phyloP scores from a whole-genome alignment of 2,329 filamentous ascomycete species.

The Fusarium sp. region DNA sequence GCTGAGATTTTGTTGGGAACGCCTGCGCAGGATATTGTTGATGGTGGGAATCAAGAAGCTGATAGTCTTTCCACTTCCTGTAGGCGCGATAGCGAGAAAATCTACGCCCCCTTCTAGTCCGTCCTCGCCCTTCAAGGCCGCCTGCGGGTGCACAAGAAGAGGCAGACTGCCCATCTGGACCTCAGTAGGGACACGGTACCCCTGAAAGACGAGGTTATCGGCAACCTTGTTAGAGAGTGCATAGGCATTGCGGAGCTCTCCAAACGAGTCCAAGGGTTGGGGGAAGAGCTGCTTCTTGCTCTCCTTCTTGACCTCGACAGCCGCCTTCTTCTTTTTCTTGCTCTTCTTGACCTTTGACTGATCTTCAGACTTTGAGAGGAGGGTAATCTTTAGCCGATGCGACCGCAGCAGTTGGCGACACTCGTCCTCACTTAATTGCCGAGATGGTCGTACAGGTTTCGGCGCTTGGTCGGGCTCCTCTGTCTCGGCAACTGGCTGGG shows the following conservation, averaged over 20 bases:
- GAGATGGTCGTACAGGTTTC: slow-evolving; percentile 45
- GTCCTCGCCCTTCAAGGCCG: slow-evolving; percentile 57
- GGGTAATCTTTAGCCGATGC: slow-evolving; percentile 85
- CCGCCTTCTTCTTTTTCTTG: slow-evolving; percentile 65
- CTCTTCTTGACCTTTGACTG: slow-evolving; percentile 62
- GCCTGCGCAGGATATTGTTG: slow-evolving; percentile 74
- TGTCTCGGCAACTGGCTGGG: slow-evolving; percentile 48
- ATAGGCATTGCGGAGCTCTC: slow-evolving; percentile 76
- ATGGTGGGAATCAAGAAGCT: slow-evolving; percentile 91
- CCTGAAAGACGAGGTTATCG: slow-evolving; percentile 84
- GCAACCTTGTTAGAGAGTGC: slow-evolving; percentile 78
- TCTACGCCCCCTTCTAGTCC: slow-evolving; percentile 65
- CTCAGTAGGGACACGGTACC: slow-evolving; percentile 89
- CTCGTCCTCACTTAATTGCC: slow-evolving; percentile 71
- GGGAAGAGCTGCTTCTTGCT: slow-evolving; percentile 75
- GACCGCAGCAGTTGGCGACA: slow-evolving; percentile 78
- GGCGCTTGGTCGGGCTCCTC: slow-evolving; percentile 42
- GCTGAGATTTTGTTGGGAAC: slow-evolving; percentile 57
- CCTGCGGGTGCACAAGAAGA: slow-evolving; percentile 72
- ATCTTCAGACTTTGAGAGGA: slow-evolving; percentile 68
- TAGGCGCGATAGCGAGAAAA: slow-evolving; percentile 89
- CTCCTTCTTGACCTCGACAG: slow-evolving; percentile 61
- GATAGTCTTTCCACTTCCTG: slow-evolving; percentile 95
- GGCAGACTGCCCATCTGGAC: slow-evolving; percentile 91
- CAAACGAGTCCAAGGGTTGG: slow-evolving; percentile 81